Conservation (phyloP, 345 rosid genomes). For the Dovyalis caffra region DNA sequence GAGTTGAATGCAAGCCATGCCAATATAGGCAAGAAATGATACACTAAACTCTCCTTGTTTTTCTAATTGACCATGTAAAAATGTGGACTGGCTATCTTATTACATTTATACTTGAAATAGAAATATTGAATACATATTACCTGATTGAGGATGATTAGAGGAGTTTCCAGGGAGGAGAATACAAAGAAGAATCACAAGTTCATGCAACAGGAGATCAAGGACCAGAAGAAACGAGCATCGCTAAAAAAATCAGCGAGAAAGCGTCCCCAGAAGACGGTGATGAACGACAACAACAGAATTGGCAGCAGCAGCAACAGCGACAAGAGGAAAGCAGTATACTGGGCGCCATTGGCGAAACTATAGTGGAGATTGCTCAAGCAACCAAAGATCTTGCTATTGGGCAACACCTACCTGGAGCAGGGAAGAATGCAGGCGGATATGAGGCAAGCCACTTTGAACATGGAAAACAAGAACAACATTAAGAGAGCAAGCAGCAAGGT, state of each 20-base stretch:
- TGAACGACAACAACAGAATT: background rate
- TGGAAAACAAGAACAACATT: constrained; percentile 3
- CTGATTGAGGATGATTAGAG: constrained; percentile 19
- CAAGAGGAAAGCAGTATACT: constrained; percentile 38
- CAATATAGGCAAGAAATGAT: background rate
- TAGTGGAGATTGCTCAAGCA: constrained; percentile 61
- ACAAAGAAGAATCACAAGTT: constrained; percentile 18
- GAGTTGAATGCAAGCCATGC: no score
- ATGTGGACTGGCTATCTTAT: background rate
- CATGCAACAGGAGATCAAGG: constrained; percentile 20
- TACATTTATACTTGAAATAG: background rate
- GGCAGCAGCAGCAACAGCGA: constrained; percentile 10
- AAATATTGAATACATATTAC: background rate
- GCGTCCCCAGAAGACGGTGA: background rate
- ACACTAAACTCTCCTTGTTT: background rate
- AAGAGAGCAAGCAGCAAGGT: no score
- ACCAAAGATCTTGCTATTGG: constrained; percentile 54
- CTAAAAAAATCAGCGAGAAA: constrained; percentile 2
- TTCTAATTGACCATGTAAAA: background rate
- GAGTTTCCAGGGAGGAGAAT: constrained; percentile 20
- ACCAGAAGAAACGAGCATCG: background rate
- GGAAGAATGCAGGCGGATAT: background rate
- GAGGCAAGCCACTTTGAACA: background rate
- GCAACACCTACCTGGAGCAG: constrained; percentile 6
- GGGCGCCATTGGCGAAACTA: constrained; percentile 73